phyloP scores from a whole-genome alignment of 75 land plant species.

The Cunninghamia lanceolata region DNA sequence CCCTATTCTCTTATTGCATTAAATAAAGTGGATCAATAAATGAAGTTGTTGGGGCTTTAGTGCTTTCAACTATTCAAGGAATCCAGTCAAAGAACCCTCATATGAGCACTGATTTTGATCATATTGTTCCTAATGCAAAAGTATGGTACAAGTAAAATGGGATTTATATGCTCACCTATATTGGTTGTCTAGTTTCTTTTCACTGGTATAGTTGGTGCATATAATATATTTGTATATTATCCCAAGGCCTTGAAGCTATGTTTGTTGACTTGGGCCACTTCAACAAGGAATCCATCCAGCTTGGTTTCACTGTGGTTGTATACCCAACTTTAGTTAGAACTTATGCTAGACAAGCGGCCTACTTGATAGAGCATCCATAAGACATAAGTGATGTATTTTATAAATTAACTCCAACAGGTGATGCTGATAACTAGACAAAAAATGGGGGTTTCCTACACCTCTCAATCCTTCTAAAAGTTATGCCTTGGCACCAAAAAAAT shows the following conservation, averaged over 20 bases:
- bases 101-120: conserved; percentile 41
- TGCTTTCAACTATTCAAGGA: too few species aligned
- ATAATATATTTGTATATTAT: conserved; percentile 46
- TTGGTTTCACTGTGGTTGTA: conserved; percentile 47
- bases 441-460: conserved; percentile 75
- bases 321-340: conserved; percentile 66
- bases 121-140: conserved; percentile 51
- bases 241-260: conserved; percentile 74
- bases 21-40: too few species aligned
- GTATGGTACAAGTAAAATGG: conserved; percentile 57
- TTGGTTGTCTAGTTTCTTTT: conserved; percentile 56
- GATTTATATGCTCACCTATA: conserved; percentile 75
- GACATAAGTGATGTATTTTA: conserved; percentile 65
- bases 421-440: too few species aligned
- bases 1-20: too few species aligned
- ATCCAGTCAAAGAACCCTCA: too few species aligned
- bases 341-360: conserved; percentile 81
- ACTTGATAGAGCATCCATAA: conserved; percentile 47
- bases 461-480: conserved; percentile 13
- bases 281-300: conserved; percentile 58
- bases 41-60: too few species aligned
- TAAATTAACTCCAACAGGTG: conserved; percentile 55
- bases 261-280: conserved; percentile 95
- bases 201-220: conserved; percentile 57
- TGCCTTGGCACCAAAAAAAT: conserved; percentile 28